These are phyloP conservation scores for Cutaneotrichosporon cyanovorans DNA, from an alignment of 1,284 basidiomycete species.

Conservation along the genomic window DNA sequence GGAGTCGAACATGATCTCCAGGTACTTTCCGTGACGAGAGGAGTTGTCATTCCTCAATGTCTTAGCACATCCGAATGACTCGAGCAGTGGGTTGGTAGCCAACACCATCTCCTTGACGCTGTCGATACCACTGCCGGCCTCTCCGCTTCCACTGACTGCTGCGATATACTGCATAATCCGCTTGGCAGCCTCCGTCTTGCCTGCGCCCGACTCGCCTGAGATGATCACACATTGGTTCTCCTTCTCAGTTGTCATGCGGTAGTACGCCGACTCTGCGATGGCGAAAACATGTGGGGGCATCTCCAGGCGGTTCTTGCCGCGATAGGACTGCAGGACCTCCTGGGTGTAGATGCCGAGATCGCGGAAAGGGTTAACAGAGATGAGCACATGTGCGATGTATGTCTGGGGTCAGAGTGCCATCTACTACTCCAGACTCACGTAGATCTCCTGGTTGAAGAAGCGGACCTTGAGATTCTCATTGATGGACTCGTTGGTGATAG, in stretches of 20 bases:
- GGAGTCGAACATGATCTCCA: constrained; percentile 98
- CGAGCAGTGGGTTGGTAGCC: constrained; percentile 93
- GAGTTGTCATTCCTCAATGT: constrained; percentile 98
- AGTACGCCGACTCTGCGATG: constrained; percentile 95
- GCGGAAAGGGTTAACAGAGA: constrained; percentile 97
- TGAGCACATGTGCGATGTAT: constrained; percentile 94
- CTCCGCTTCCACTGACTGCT: constrained; percentile 73
- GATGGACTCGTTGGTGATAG: constrained; percentile 95
- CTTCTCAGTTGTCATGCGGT: constrained; percentile 98
- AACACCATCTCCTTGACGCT: constrained; percentile 99
- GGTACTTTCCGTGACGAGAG: constrained; percentile 97
- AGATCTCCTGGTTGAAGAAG: constrained; percentile 93
- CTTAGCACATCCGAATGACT: constrained; percentile 99
- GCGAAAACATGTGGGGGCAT: constrained; percentile 96
- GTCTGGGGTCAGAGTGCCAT: constrained; percentile 50
- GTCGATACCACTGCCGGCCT: constrained; percentile 62
- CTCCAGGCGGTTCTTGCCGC: constrained; percentile 96
- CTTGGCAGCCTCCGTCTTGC: constrained; percentile 95
- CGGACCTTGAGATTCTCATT: constrained; percentile 97
- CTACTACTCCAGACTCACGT: constrained; percentile 48
- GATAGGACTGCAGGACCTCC: constrained; percentile 75
- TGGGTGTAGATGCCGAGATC: constrained; percentile 97
- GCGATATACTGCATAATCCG: constrained; percentile 99
- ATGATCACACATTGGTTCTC: constrained; percentile 99
- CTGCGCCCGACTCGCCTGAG: constrained; percentile 94